Base-by-base conservation (phyloP, 768 basidiomycete genomes). In the Russula sp. region DNA sequence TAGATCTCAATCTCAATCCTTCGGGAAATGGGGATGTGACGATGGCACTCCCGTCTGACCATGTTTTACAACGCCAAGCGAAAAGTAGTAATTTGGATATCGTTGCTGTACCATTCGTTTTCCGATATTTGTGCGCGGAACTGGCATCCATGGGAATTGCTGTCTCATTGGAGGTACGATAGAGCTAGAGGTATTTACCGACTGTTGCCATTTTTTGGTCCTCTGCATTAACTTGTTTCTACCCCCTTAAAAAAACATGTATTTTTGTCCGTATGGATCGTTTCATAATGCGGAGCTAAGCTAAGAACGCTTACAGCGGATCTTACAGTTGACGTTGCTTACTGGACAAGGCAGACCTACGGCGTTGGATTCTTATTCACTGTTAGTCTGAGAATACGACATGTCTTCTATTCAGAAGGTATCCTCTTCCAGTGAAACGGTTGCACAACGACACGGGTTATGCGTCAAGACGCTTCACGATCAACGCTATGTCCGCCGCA, bases 81-180 rank as follows among this genome's bases (percentile, higher is more conserved):
- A 88, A 87, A 76, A 90, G 89, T 36, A 87, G 89, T 18, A 87
- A 94, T 68, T 84, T 99, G 74, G 97, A 98, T 75, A 88, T 99
- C 53, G 87, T 99, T 58, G 96, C 96, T 14, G 84, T 99, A 24
- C 97, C 97, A 8, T 98, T 91, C 71, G 94, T 96, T 57, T 96
- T 97, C 77, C 82, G 92, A 55, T 92, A 94, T 78, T 81, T 98
- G 13, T 94, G 95, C 72, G 90, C 95, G 2, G 97, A 99, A 77
- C 78, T 99, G 69, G 95, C 95, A n/a, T 89, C 92, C 20, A 98
- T 98, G 96, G 96, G 97, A 52, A 98, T 99, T 70, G 85, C 89
- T 40, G 83, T 98, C 57, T 90, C 92, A 54, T 76, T 98, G 55
- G 87, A 90, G 72, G 84, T 95, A 58, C 82, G 75, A 61, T 69